Evolutionary conservation across 768 basidiomycete species (phyloP), one percentile per base, ranked within the genome.

Genomic region (Nidula microcarpa): DNA sequence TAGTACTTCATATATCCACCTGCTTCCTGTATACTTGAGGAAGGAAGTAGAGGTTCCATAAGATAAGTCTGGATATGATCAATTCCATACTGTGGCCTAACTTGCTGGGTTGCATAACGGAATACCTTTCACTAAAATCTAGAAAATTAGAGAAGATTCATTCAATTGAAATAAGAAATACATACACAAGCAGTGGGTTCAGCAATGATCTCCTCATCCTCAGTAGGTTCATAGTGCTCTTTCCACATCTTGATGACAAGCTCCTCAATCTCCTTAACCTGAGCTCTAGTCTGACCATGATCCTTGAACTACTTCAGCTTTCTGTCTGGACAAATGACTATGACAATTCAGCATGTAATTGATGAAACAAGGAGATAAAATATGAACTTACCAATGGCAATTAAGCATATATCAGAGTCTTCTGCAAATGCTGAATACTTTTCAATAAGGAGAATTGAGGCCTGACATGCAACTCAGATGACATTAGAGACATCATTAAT

Each of bases 301-400:
- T 54, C n/a, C n/a, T n/a, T n/a, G n/a, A n/a, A n/a, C n/a, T n/a
- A n/a, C n/a, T n/a, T n/a, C n/a, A n/a, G n/a, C 50, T 63, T 66
- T 17, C 51, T 51, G 30, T 65, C 52, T 0, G 63, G 65, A 33
- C 37, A 39, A 8, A 39, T 39, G n/a, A 39, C 37, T 39, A 39
- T 8, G 8, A 39, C 37, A 39, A 39, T 8, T n/a, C n/a, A 39
- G n/a, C 8, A 39, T 39, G 9, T 39, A n/a, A 8, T 39, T 39
- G 8, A 8, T 8, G 8, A 39, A 39, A 8, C 37, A n/a, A n/a
- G n/a, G n/a, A n/a, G n/a, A n/a, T n/a, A 39, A 39, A n/a, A 39
- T 8, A 8, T 39, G 37, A n/a, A 39, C 37, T 8, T 39, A 39
- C 37, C 37, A 39, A 39, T n/a, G n/a, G 37, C 37, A 39, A 39